Conservation (phyloP, 345 rosid genomes). For the Citrus hindsii region DNA sequence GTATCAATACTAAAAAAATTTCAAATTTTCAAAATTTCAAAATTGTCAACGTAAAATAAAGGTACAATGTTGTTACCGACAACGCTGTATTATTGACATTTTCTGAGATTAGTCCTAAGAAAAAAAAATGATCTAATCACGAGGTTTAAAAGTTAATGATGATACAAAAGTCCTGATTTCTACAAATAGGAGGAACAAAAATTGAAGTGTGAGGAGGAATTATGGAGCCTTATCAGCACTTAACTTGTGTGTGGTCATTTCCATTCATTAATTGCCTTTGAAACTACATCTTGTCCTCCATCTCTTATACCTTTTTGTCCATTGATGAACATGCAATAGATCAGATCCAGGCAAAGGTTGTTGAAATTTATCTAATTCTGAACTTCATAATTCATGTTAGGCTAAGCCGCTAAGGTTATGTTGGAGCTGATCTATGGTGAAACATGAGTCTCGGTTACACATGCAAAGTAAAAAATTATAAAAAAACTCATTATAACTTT, state of each 20-base stretch:
- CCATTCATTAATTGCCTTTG: slow-evolving; percentile 18
- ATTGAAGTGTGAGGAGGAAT: not conserved
- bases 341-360: not conserved
- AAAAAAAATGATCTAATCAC: not conserved
- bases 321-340: not conserved
- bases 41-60: not conserved
- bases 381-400: not conserved
- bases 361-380: not conserved
- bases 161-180: slow-evolving; percentile 16
- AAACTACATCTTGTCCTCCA: slow-evolving; percentile 4
- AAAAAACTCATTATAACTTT: too few species aligned
- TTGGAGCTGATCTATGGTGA: too few species aligned
- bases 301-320: not conserved
- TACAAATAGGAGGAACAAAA: slow-evolving; percentile 16
- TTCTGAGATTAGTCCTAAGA: not conserved
- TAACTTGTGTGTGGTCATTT: slow-evolving; percentile 4
- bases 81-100: not conserved
- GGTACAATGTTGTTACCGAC: not conserved
- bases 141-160: slow-evolving; percentile 10
- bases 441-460: too few species aligned
- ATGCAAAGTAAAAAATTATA: too few species aligned
- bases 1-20: not conserved
- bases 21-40: too few species aligned
- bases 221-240: slow-evolving; percentile 8
- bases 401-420: too few species aligned